Conservation (phyloP, 169 alveolate species). For the Besnoitia besnoiti region DNA sequence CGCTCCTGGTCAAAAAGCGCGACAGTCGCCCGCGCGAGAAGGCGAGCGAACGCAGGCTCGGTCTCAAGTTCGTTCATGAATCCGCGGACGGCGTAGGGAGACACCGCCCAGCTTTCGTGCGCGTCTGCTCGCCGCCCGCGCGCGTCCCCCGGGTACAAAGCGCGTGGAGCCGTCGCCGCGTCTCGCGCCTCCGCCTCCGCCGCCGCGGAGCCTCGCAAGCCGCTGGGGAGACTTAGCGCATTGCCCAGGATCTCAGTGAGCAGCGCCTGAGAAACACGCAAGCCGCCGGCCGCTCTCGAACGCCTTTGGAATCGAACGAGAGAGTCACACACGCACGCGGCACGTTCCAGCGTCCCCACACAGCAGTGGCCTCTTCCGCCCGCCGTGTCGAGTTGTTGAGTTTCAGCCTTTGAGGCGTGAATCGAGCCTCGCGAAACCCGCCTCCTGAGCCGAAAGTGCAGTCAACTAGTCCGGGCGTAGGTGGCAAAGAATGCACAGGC, state of each 20-base stretch:
- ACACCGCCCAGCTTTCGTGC: not conserved
- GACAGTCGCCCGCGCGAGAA: slow-evolving; percentile 56
- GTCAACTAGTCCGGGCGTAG: too few species aligned
- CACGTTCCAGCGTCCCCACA: too few species aligned
- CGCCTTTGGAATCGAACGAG: too few species aligned
- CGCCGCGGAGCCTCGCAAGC: not conserved
- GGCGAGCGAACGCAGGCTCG: slow-evolving; percentile 10
- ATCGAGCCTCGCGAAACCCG: too few species aligned
- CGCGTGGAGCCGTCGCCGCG: not conserved
- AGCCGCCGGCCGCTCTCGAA: too few species aligned
- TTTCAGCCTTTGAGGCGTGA: too few species aligned
- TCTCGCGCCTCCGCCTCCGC: not conserved
- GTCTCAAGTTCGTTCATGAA: slow-evolving; percentile 30
- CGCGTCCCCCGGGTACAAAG: not conserved
- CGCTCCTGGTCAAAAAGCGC: slow-evolving; percentile 48
- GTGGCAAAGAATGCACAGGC: too few species aligned
- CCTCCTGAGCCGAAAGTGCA: too few species aligned
- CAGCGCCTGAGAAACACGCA: not conserved
- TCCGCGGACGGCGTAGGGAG: not conserved
- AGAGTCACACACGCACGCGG: too few species aligned
- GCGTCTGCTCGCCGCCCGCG: not conserved
- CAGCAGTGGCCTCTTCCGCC: too few species aligned
- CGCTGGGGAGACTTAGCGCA: not conserved
- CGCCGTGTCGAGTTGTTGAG: too few species aligned
- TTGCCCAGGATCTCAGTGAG: not conserved